Evolutionary conservation across 176 grass and related monocot species (phyloP).

Genomic region (Hordeum marinum): DNA sequence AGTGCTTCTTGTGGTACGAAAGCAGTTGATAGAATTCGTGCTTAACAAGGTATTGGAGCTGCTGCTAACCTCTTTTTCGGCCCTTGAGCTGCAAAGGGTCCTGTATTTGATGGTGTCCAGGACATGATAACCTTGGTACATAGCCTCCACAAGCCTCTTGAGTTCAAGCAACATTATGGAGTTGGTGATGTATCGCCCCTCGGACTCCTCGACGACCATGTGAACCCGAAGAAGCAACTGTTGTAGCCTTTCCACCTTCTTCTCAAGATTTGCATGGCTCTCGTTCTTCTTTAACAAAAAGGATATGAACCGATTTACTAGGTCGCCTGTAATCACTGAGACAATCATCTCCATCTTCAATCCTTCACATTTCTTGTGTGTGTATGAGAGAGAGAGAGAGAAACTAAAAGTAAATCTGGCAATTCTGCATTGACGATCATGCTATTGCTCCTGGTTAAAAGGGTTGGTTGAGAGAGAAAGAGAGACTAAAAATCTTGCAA

Average conservation of each 20-base stretch:
- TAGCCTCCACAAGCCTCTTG: slow-evolving; percentile 8
- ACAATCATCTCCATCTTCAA: slow-evolving; percentile 25
- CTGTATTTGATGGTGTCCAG: slow-evolving; percentile 2
- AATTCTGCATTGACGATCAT: no score
- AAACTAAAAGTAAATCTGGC: no score
- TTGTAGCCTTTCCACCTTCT: slow-evolving; percentile 23
- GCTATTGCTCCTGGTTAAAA: no score
- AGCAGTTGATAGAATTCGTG: background rate
- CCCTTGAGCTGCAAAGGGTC: background rate
- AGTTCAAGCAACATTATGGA: slow-evolving; percentile 18
- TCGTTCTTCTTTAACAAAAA: slow-evolving; percentile 8
- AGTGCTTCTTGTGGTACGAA: background rate
- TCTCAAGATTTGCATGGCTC: background rate
- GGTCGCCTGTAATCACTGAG: slow-evolving; percentile 18
- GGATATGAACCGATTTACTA: slow-evolving; percentile 33
- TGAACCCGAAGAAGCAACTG: slow-evolving; percentile 24
- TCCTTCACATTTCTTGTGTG: background rate
- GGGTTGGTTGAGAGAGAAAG: no score
- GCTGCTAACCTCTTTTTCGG: background rate
- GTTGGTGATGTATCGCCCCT: slow-evolving; percentile 23
- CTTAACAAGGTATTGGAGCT: background rate
- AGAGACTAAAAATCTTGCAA: no score
- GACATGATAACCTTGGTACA: slow-evolving; percentile 23
- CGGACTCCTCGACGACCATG: slow-evolving; percentile 25
- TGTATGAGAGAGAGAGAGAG: background rate